phyloP scores from a whole-genome alignment of 345 rosid species.

The Microcos paniculata region DNA sequence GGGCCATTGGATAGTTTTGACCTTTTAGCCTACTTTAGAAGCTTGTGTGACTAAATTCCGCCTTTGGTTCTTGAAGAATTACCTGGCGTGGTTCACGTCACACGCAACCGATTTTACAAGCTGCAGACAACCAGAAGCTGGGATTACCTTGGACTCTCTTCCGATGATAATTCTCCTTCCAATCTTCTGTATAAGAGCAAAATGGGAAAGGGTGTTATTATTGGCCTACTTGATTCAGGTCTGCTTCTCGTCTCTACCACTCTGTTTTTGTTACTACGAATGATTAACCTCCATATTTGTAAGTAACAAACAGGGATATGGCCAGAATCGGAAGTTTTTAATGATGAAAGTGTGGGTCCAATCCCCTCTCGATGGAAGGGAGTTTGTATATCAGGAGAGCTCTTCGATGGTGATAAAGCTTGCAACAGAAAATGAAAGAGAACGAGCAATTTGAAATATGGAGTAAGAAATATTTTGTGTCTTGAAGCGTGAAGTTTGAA shows the following conservation, averaged over 20 bases:
- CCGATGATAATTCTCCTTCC: slow-evolving; percentile 6
- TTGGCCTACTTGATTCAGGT: slow-evolving; percentile 51
- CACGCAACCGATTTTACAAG: slow-evolving; percentile 28
- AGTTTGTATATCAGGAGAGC: slow-evolving; percentile 37
- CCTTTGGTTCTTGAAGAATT: slow-evolving; percentile 26
- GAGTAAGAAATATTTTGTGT: too few relatives aligned
- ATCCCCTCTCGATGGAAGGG: slow-evolving; percentile 60
- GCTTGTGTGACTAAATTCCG: too few relatives aligned
- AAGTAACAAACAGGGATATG: slow-evolving; percentile 74
- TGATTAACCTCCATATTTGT: not conserved
- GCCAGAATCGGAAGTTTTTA: slow-evolving; percentile 67
- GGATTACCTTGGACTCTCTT: slow-evolving; percentile 44
- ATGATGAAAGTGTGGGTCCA: slow-evolving; percentile 43
- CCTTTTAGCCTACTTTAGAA: not conserved
- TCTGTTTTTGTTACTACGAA: not conserved
- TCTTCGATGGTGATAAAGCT: slow-evolving; percentile 38
- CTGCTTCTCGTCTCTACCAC: not conserved
- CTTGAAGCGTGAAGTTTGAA: too few relatives aligned
- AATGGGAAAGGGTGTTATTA: slow-evolving; percentile 43
- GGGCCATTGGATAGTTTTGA: not conserved
- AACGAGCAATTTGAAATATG: too few relatives aligned
- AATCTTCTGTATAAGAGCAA: slow-evolving; percentile 36
- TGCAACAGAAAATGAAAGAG: slow-evolving; percentile 54
- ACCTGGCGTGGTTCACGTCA: slow-evolving; percentile 42
- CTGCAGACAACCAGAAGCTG: slow-evolving; percentile 49